phyloP scores from a whole-genome alignment of 257 asterid species.

The Echites panduratus region DNA sequence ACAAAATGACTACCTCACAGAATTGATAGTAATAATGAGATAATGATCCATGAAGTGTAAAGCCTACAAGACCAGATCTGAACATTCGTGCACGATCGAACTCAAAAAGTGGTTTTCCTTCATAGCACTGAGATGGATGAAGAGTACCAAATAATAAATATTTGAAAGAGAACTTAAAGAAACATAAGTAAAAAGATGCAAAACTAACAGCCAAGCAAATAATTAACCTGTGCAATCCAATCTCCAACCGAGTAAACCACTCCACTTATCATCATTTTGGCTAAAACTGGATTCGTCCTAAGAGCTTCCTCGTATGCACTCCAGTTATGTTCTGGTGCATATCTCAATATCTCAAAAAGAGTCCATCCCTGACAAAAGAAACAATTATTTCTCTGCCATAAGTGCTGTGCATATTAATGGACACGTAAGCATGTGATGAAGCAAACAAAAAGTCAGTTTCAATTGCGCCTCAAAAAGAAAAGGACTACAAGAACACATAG shows the following conservation, averaged over 20 bases:
- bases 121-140: conserved; percentile 52
- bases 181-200: neutral
- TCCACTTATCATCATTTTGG: conserved; percentile 87
- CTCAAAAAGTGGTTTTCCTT: conserved; percentile 80
- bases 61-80: conserved; percentile 80
- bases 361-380: conserved; percentile 71
- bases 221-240: conserved; percentile 86
- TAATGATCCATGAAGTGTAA: conserved; percentile 77
- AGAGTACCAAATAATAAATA: neutral
- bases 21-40: conserved; percentile 81
- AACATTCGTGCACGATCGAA: conserved; percentile 67
- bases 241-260: conserved; percentile 77
- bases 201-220: neutral
- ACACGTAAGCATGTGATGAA: neutral
- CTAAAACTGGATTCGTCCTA: conserved; percentile 65
- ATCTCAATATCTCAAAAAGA: conserved; percentile 65
- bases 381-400: conserved; percentile 8
- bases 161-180: neutral
- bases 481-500: neutral
- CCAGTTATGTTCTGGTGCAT: conserved; percentile 88
- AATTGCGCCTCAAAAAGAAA: too few relatives aligned
- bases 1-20: conserved; percentile 54
- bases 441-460: neutral
- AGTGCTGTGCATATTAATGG: neutral
- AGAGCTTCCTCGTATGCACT: conserved; percentile 85